Evolutionary conservation across 306 rosid species (phyloP).

Genomic region (Elaeagnus macrophylla): DNA sequence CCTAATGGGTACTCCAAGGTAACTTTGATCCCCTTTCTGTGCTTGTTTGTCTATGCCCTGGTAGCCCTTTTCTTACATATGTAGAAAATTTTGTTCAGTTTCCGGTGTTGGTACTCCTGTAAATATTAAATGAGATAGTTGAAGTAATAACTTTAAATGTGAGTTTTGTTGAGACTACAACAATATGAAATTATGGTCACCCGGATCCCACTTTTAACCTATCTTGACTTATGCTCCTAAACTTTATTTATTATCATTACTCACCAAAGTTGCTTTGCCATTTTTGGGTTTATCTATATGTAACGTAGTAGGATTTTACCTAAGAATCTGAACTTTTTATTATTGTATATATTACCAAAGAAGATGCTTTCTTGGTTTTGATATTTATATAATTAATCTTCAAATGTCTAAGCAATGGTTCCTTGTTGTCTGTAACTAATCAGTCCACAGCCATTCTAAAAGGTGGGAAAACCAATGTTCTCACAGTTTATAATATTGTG

Average conservation of each 20-base stretch:
- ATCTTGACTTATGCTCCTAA: slow-evolving; percentile 17
- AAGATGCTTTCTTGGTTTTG: slow-evolving; percentile 42
- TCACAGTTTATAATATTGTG: slow-evolving; percentile 21
- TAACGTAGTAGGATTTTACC: slow-evolving; percentile 20
- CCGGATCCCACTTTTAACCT: slow-evolving; percentile 16
- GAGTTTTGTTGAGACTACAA: slow-evolving; percentile 6
- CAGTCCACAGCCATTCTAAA: slow-evolving; percentile 27
- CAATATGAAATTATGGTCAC: slow-evolving; percentile 11
- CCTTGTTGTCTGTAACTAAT: slow-evolving; percentile 28
- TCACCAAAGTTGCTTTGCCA: slow-evolving; percentile 10
- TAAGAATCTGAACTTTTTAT: slow-evolving; percentile 16
- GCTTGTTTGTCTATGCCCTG: neutral
- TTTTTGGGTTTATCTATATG: slow-evolving; percentile 21
- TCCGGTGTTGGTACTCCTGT: neutral
- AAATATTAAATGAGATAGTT: slow-evolving; percentile 17
- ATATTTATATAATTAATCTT: slow-evolving; percentile 22
- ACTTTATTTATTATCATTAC: slow-evolving; percentile 13
- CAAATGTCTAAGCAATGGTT: slow-evolving; percentile 26
- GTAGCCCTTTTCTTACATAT: neutral
- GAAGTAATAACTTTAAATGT: slow-evolving; percentile 5
- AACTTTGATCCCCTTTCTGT: slow-evolving; percentile 2
- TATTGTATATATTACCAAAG: slow-evolving; percentile 25
- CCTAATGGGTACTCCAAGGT: slow-evolving; percentile 73
- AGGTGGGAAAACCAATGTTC: slow-evolving; percentile 46
- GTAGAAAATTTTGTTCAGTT: neutral